Conservation (phyloP, 257 asterid genomes). For the Solanum chilense region DNA sequence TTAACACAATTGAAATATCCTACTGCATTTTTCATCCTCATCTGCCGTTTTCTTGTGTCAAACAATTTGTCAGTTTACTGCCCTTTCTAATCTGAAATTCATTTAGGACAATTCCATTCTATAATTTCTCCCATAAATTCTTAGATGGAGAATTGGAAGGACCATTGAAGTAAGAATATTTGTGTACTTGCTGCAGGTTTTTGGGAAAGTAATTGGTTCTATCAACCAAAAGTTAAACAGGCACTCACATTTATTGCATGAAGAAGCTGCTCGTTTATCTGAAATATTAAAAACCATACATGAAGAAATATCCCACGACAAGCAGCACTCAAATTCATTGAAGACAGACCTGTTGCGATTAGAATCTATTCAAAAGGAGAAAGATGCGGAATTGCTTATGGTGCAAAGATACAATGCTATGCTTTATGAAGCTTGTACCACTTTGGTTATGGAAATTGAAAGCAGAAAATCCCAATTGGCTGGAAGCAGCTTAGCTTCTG, state of each 20-base stretch:
- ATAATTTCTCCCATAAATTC: background rate
- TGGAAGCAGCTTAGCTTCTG: conserved; percentile 26
- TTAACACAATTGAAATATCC: background rate
- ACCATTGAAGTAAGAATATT: background rate
- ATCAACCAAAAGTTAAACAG: conserved; percentile 41
- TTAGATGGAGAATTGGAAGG: background rate
- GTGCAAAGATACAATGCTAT: conserved; percentile 33
- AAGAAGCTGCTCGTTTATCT: conserved; percentile 47
- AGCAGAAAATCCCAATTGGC: conserved; percentile 31
- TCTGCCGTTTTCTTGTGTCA: background rate
- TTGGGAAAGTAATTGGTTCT: conserved; percentile 39
- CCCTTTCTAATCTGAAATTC: background rate
- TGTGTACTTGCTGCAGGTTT: conserved; percentile 39
- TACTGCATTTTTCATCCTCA: background rate
- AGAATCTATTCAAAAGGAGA: conserved; percentile 46
- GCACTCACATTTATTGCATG: conserved; percentile 41
- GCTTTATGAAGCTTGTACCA: conserved; percentile 56
- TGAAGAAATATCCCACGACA: conserved; percentile 40
- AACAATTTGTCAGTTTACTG: background rate
- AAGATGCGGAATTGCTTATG: conserved; percentile 47
- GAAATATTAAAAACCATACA: conserved; percentile 35
- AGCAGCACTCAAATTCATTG: conserved; percentile 40
- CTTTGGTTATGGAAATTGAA: conserved; percentile 50
- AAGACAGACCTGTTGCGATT: conserved; percentile 36
- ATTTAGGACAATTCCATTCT: background rate